Percentiles rank a stretch among this genome's conserved stretches.
Evolutionary conservation across 768 basidiomycete species (phyloP).

Genomic region (Lentinula raphanica): DNA sequence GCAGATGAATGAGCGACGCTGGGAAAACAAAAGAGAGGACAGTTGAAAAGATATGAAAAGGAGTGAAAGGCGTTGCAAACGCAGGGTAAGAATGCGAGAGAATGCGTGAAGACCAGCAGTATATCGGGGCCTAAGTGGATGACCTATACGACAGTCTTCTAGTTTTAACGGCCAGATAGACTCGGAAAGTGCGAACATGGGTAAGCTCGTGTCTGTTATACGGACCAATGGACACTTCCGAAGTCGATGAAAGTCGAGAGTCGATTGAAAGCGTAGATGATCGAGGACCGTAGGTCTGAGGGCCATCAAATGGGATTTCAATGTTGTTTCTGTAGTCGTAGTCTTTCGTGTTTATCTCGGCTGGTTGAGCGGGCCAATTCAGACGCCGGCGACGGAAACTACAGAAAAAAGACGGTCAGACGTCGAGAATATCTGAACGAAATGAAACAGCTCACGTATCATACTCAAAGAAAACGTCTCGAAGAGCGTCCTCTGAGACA

Average conservation of each 20-base stretch:
- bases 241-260: conserved; percentile 10
- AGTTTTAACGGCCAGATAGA: conserved; percentile 46
- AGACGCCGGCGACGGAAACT: conserved; percentile 67
- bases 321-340: conserved; percentile 12
- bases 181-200: conserved; percentile 46
- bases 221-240: conserved; percentile 18
- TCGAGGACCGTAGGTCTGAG: conserved; percentile 12
- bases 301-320: conserved; percentile 9
- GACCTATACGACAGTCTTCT: not conserved
- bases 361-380: conserved; percentile 56
- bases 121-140: not conserved
- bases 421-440: conserved; percentile 6
- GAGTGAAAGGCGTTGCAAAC: conserved; percentile 4
- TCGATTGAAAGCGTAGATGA: conserved; percentile 5
- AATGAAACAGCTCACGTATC: conserved; percentile 39
- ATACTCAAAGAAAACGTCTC: conserved; percentile 48
- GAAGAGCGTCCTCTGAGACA: conserved; percentile 31
- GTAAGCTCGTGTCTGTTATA: conserved; percentile 22
- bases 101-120: not conserved
- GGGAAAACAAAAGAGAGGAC: too few species aligned
- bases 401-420: conserved; percentile 11
- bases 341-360: conserved; percentile 23
- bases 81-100: not conserved
- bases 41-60: too few species aligned
- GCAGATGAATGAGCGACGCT: not conserved